Evolutionary conservation across 2,329 filamentous ascomycete genomes (phyloP).

Genomic region (Calonectria hongkongensis): DNA sequence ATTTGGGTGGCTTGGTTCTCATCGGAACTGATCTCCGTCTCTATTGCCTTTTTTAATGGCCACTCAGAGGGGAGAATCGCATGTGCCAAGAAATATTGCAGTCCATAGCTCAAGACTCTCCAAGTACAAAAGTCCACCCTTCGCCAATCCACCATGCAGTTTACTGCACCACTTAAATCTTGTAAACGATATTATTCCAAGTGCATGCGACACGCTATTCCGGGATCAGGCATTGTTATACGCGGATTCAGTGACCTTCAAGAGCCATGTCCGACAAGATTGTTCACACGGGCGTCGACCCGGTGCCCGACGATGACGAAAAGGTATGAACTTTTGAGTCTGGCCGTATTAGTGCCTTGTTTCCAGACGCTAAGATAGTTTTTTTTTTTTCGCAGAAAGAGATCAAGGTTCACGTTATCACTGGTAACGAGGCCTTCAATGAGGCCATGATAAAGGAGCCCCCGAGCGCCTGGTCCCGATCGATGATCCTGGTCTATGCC

Average conservation of each 20-base stretch:
- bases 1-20: conserved; percentile 9
- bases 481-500: conserved; percentile 64
- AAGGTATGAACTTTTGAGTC: conserved; percentile 1
- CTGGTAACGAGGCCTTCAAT: conserved; percentile 72
- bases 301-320: conserved; percentile 27
- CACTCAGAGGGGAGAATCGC: neutral
- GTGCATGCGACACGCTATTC: neutral
- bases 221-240: neutral
- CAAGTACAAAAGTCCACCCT: conserved; percentile 10
- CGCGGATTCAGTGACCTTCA: neutral
- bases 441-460: conserved; percentile 74
- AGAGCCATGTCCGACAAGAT: conserved; percentile 39
- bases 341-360: neutral
- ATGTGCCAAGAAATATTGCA: conserved; percentile 6
- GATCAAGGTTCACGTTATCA: conserved; percentile 65
- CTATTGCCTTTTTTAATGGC: conserved; percentile 5
- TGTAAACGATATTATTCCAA: neutral
- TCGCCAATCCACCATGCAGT: neutral
- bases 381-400: conserved; percentile 22
- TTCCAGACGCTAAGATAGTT: neutral
- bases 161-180: neutral
- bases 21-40: conserved; percentile 24
- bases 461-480: conserved; percentile 62
- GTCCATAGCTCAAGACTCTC: neutral
- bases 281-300: conserved; percentile 11